A percentile compares a stretch with the other conserved stretches of the same genome.
phyloP scores from a whole-genome alignment of 352 stramenopile genomes.

The Phytophthora chlamydospora region DNA sequence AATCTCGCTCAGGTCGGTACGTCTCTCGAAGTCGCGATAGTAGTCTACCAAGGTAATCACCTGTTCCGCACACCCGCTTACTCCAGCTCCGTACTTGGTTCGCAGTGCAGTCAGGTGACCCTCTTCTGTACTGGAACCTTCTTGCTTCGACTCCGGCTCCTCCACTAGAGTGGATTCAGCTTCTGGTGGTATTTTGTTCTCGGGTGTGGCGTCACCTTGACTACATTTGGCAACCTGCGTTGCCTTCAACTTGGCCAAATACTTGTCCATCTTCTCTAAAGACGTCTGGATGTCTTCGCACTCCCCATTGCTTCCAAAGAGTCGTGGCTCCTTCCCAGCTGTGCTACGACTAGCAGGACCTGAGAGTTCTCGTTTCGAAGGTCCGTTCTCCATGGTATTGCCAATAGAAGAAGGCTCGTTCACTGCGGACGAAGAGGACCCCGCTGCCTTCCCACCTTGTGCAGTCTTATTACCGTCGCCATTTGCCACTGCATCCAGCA shows the following conservation, averaged over 20 bases:
- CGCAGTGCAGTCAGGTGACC: constrained; percentile 46
- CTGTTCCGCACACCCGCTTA: constrained; percentile 72
- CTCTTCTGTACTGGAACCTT: constrained; percentile 1
- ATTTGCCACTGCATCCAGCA: constrained; percentile 22
- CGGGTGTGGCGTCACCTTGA: not conserved
- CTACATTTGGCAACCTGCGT: constrained; percentile 3
- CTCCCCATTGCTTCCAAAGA: constrained; percentile 49
- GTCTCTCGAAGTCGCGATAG: constrained; percentile 78
- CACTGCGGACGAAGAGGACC: not conserved
- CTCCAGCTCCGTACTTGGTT: constrained; percentile 64
- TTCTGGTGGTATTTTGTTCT: not conserved
- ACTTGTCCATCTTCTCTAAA: constrained; percentile 38
- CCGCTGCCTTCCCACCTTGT: not conserved
- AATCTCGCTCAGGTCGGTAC: constrained; percentile 68
- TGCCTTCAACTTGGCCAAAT: constrained; percentile 29
- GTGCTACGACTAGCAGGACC: not conserved
- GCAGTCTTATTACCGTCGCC: constrained; percentile 1
- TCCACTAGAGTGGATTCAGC: constrained; percentile 6
- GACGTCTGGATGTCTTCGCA: constrained; percentile 62
- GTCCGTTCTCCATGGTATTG: constrained; percentile 1
- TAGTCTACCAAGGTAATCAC: constrained; percentile 85
- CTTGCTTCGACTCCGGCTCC: constrained; percentile 9
- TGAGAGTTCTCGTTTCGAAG: not conserved
- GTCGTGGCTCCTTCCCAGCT: constrained; percentile 7
- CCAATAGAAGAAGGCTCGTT: constrained; percentile 2